Evolutionary conservation across 2,329 filamentous ascomycete genomes (phyloP).

Genomic region (Ophiostoma montium): DNA sequence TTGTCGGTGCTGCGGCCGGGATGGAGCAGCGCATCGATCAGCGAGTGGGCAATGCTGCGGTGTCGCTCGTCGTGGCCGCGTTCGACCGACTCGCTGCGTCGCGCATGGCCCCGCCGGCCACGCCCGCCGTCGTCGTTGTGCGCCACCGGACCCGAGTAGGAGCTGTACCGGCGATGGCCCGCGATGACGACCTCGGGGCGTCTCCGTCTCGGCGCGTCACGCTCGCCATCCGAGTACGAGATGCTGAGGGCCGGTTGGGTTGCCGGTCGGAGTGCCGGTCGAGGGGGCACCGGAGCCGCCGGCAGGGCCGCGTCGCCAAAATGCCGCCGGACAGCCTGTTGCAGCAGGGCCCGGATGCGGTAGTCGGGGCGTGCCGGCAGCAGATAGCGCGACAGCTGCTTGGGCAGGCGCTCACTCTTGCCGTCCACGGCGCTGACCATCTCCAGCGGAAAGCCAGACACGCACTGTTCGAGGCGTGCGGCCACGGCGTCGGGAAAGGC

Average conservation of each 20-base stretch:
- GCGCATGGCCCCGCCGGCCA: not conserved
- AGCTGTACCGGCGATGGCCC: not conserved
- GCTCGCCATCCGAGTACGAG: not conserved
- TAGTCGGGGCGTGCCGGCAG: slow-evolving; percentile 48
- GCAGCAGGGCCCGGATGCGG: slow-evolving; percentile 43
- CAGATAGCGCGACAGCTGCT: slow-evolving; percentile 59
- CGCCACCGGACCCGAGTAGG: not conserved
- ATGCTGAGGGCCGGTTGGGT: too few relatives aligned
- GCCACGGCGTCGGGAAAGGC: slow-evolving; percentile 67
- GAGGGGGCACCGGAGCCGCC: not conserved
- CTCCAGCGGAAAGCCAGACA: slow-evolving; percentile 55
- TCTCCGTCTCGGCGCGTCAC: not conserved
- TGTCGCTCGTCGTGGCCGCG: not conserved
- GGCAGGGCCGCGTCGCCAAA: slow-evolving; percentile 12
- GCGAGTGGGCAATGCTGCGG: not conserved
- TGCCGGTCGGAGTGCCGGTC: too few relatives aligned
- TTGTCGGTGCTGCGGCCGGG: not conserved
- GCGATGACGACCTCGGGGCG: not conserved
- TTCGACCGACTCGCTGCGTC: not conserved
- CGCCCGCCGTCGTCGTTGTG: not conserved
- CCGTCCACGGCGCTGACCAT: slow-evolving; percentile 39
- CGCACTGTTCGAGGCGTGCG: slow-evolving; percentile 51
- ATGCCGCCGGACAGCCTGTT: slow-evolving; percentile 41
- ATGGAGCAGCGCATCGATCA: not conserved
- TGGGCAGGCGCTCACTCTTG: slow-evolving; percentile 60